A percentile compares a stretch with the other conserved stretches of the same genome.
Evolutionary conservation across 768 basidiomycete genomes (phyloP).

Genomic region (Macrolepiota fuliginosa): DNA sequence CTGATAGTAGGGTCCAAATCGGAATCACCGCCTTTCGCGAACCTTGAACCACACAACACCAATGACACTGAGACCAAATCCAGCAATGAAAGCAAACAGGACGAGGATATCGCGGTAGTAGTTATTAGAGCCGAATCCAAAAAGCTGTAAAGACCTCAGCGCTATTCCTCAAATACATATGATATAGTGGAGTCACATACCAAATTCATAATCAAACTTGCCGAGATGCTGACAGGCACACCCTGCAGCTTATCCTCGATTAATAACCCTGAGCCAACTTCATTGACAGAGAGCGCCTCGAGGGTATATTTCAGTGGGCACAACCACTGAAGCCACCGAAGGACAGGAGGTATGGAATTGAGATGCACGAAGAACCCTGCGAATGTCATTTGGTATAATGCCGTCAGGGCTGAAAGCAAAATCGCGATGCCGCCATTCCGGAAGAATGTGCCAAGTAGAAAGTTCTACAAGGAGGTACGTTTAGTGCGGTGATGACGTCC

Average conservation of each 20-base stretch:
- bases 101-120: constrained; percentile 92
- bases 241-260: constrained; percentile 78
- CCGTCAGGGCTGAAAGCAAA: constrained; percentile 74
- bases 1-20: not conserved
- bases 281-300: constrained; percentile 90
- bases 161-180: not conserved
- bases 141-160: constrained; percentile 49
- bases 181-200: constrained; percentile 37
- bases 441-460: constrained; percentile 83
- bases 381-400: constrained; percentile 81
- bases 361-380: constrained; percentile 95
- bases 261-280: constrained; percentile 85
- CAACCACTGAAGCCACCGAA: constrained; percentile 93
- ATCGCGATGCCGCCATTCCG: constrained; percentile 89
- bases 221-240: constrained; percentile 79
- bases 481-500: not conserved
- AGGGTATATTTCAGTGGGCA: constrained; percentile 79
- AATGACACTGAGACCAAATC: constrained; percentile 72
- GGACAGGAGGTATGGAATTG: constrained; percentile 78
- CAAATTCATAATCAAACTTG: constrained; percentile 81
- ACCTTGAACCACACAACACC: constrained; percentile 75
- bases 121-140: constrained; percentile 78
- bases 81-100: constrained; percentile 81
- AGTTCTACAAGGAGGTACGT: constrained; percentile 54
- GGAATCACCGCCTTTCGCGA: constrained; percentile 64